These are phyloP conservation scores for Cucumis hystrix DNA, from an alignment of 306 rosid genomes.

Conservation along the genomic window DNA sequence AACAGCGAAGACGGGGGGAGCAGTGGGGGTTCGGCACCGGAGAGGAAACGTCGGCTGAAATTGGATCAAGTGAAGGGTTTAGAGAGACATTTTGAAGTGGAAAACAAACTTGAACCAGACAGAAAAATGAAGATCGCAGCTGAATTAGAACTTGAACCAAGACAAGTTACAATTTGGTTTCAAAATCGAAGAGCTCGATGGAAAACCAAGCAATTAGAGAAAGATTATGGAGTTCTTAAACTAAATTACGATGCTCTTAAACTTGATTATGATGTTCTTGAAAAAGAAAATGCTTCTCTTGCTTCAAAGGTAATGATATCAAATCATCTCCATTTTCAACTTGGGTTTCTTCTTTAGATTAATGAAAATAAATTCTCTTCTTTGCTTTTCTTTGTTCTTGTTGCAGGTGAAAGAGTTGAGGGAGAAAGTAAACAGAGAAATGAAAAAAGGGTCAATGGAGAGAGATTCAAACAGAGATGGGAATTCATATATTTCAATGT, in stretches of 20 bases:
- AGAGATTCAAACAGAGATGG: not conserved
- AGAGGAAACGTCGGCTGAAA: constrained; percentile 47
- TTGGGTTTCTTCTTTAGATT: not conserved
- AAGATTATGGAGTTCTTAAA: constrained; percentile 47
- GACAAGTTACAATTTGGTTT: constrained; percentile 80
- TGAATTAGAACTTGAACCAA: constrained; percentile 54
- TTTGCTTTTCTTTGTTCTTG: not conserved
- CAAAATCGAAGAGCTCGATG: constrained; percentile 80
- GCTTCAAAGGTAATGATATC: constrained; percentile 20
- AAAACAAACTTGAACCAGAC: constrained; percentile 68
- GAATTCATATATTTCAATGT: not conserved
- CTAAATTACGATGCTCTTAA: constrained; percentile 43
- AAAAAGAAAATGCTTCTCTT: constrained; percentile 35
- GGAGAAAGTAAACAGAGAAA: constrained; percentile 20
- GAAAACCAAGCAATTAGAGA: constrained; percentile 68
- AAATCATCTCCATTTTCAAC: not conserved
- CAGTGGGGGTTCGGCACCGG: constrained; percentile 4
- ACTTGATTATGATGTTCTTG: constrained; percentile 29
- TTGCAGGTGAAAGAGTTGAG: constrained; percentile 40
- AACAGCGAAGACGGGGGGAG: constrained; percentile 19
- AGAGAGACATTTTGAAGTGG: constrained; percentile 52
- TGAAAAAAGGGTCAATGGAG: too few species aligned
- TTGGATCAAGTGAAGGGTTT: constrained; percentile 53
- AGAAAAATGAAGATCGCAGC: constrained; percentile 48
- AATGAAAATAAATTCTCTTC: too few species aligned